phyloP scores from a whole-genome alignment of 2,329 filamentous ascomycete genomes.

The Calonectria hawksworthii region DNA sequence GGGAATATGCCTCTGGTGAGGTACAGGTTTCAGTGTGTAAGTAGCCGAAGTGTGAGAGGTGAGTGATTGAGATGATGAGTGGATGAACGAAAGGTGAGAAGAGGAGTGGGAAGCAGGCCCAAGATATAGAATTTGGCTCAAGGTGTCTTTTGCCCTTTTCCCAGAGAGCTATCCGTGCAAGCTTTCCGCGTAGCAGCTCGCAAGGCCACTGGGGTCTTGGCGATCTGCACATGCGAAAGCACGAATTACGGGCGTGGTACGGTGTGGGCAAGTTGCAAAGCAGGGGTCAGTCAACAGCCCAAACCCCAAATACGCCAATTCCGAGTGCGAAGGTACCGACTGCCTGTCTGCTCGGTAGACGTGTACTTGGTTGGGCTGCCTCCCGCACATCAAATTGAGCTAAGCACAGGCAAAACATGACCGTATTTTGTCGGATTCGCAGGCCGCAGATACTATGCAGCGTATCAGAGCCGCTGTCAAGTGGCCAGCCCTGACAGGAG shows the following conservation, averaged over 20 bases:
- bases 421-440: no score
- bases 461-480: no score
- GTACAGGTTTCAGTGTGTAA: slow-evolving; percentile 9
- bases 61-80: not conserved
- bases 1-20: slow-evolving; percentile 28
- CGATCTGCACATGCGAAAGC: not conserved
- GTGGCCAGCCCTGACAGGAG: no score
- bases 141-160: not conserved
- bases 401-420: no score
- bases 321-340: no score
- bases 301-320: no score
- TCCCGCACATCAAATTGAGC: no score
- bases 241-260: not conserved
- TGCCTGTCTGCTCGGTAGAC: no score
- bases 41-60: not conserved
- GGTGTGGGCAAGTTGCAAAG: not conserved
- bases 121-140: not conserved
- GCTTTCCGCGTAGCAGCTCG: not conserved
- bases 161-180: not conserved
- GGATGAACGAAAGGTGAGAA: not conserved
- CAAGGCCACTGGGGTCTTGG: not conserved
- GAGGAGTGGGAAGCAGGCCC: not conserved
- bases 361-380: no score
- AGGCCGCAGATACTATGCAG: no score
- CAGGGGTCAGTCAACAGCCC: not conserved